Conservation (phyloP, 2,329 filamentous ascomycete species). For the Colletotrichum melonis region DNA sequence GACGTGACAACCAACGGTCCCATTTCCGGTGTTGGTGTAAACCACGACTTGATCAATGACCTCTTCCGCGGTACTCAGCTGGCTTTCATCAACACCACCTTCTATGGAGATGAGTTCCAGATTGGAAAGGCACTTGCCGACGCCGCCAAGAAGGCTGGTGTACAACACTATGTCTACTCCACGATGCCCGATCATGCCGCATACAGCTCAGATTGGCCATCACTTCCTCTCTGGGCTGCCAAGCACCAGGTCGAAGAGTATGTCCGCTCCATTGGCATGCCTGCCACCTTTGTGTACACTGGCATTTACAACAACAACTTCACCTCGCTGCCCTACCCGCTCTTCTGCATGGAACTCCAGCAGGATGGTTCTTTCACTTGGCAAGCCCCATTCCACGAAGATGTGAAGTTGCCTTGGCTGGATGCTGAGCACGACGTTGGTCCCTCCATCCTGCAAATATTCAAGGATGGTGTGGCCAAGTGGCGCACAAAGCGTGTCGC, state of each 20-base stretch:
- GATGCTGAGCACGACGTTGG: slow-evolving; percentile 97
- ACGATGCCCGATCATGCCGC: slow-evolving; percentile 95
- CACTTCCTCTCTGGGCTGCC: slow-evolving; percentile 88
- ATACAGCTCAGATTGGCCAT: slow-evolving; percentile 81
- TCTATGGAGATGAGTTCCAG: slow-evolving; percentile 92
- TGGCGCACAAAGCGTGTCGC: slow-evolving; percentile 87
- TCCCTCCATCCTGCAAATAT: slow-evolving; percentile 89
- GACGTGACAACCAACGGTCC: slow-evolving; percentile 77
- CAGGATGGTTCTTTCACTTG: slow-evolving; percentile 88
- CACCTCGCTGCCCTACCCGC: slow-evolving; percentile 88
- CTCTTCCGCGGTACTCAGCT: slow-evolving; percentile 87
- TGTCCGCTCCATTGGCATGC: slow-evolving; percentile 82
- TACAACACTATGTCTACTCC: slow-evolving; percentile 95
- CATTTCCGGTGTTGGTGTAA: slow-evolving; percentile 74
- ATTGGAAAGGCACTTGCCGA: slow-evolving; percentile 91
- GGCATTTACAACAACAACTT: slow-evolving; percentile 99
- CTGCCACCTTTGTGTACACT: slow-evolving; percentile 93
- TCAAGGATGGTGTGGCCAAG: slow-evolving; percentile 89
- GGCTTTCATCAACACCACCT: slow-evolving; percentile 98
- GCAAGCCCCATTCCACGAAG: slow-evolving; percentile 93
- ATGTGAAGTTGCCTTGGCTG: slow-evolving; percentile 91
- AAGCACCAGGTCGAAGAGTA: slow-evolving; percentile 96
- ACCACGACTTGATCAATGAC: slow-evolving; percentile 77
- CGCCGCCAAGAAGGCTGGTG: slow-evolving; percentile 84
- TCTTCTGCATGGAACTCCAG: slow-evolving; percentile 95